phyloP scores from a whole-genome alignment of 1,284 basidiomycete genomes.

The Fomitopsis palustris region DNA sequence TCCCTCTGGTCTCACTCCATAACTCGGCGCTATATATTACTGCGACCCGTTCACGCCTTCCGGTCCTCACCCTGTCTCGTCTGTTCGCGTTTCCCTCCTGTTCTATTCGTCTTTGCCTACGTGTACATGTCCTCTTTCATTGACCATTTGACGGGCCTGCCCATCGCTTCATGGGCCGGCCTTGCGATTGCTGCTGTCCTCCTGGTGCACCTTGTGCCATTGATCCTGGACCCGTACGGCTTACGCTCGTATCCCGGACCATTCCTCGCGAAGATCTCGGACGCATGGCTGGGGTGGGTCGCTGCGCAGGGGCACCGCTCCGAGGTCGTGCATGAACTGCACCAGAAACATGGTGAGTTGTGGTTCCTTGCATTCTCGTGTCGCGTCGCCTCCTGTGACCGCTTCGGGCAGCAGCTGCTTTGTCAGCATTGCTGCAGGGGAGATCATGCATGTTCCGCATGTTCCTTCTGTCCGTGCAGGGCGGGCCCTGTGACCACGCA shows the following conservation, averaged over 20 bases:
- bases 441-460: neutral
- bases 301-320: constrained; percentile 72
- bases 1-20: neutral
- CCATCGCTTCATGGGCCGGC: neutral
- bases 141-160: neutral
- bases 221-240: constrained; percentile 53
- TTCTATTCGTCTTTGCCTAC: neutral
- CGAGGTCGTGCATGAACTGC: constrained; percentile 72
- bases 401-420: neutral
- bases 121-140: neutral
- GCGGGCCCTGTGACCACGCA: too few relatives aligned
- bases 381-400: neutral
- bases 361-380: neutral
- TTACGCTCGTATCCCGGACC: constrained; percentile 74
- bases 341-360: constrained; percentile 68
- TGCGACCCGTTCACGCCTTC: neutral
- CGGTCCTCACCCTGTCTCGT: neutral
- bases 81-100: neutral
- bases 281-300: constrained; percentile 73
- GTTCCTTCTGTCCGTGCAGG: too few relatives aligned
- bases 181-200: constrained; percentile 32
- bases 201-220: constrained; percentile 53
- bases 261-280: constrained; percentile 69
- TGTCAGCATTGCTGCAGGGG: neutral
- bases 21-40: neutral